Evolutionary conservation across 2,329 filamentous ascomycete genomes (phyloP).

Genomic region (Penicillium expansum): DNA sequence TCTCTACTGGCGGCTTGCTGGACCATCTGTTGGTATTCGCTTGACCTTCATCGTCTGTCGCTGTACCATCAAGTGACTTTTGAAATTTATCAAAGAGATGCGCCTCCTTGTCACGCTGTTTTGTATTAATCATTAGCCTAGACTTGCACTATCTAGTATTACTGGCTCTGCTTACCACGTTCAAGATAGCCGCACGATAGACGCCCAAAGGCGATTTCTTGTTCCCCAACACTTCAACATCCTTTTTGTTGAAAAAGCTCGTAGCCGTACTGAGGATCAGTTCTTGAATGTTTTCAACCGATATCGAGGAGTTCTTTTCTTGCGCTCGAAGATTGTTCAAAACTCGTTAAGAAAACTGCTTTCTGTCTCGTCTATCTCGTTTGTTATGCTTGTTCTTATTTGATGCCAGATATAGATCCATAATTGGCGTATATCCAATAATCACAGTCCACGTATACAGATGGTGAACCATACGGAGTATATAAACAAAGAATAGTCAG

Average conservation of each 20-base stretch:
- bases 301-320: neutral
- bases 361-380: neutral
- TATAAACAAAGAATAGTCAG: too few species aligned
- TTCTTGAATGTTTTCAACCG: slow-evolving; percentile 3
- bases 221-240: neutral
- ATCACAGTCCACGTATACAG: too few species aligned
- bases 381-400: slow-evolving; percentile 7
- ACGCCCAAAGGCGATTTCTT: slow-evolving; percentile 13
- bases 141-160: neutral
- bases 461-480: too few species aligned
- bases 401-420: too few species aligned
- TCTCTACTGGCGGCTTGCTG: neutral
- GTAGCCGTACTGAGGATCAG: slow-evolving; percentile 9
- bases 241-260: slow-evolving; percentile 1
- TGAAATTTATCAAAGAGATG: neutral
- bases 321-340: neutral
- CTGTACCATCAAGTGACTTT: neutral
- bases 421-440: too few species aligned
- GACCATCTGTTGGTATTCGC: neutral
- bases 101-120: slow-evolving; percentile 4
- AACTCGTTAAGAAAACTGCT: slow-evolving; percentile 4
- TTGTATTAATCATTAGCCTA: neutral
- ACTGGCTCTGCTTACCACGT: slow-evolving; percentile 6
- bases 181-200: slow-evolving; percentile 10
- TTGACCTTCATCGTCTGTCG: neutral